Conservation (phyloP, 1,284 basidiomycete species). For the Papiliotrema flavescens region DNA sequence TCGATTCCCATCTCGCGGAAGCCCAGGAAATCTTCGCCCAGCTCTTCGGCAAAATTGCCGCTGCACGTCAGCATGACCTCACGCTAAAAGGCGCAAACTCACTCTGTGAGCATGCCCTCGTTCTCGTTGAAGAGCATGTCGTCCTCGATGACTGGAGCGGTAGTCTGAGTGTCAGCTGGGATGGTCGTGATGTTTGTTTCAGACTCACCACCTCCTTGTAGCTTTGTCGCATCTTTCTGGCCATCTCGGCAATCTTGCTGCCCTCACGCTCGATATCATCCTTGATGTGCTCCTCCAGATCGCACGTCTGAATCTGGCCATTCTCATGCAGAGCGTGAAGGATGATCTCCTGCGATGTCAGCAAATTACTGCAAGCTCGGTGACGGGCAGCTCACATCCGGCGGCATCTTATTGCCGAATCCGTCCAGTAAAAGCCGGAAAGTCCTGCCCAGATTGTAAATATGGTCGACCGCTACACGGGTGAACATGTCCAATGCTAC, state of each 20-base stretch:
- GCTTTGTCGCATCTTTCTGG: slow-evolving; percentile 76
- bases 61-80: slow-evolving; percentile 44
- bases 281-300: slow-evolving; percentile 79
- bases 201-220: slow-evolving; percentile 70
- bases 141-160: slow-evolving; percentile 50
- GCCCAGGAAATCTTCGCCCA: slow-evolving; percentile 93
- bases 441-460: slow-evolving; percentile 81
- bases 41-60: slow-evolving; percentile 79
- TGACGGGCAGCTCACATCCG: slow-evolving; percentile 60
- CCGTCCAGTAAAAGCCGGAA: slow-evolving; percentile 77
- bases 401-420: slow-evolving; percentile 69
- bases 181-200: no score
- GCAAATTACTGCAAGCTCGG: background rate
- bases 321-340: slow-evolving; percentile 85
- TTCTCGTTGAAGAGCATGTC: slow-evolving; percentile 81
- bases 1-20: slow-evolving; percentile 85
- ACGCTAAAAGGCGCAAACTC: slow-evolving; percentile 29
- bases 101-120: slow-evolving; percentile 67
- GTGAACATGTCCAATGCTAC: slow-evolving; percentile 75
- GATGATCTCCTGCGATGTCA: slow-evolving; percentile 70
- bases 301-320: slow-evolving; percentile 67
- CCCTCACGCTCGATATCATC: slow-evolving; percentile 87
- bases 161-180: slow-evolving; percentile 14
- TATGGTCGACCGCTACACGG: slow-evolving; percentile 72
- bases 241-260: slow-evolving; percentile 67